A percentile compares a stretch with the other conserved stretches of the same genome.
Conservation (phyloP, 495 filamentous ascomycete genomes). For the Aspergillus bridgeri region DNA sequence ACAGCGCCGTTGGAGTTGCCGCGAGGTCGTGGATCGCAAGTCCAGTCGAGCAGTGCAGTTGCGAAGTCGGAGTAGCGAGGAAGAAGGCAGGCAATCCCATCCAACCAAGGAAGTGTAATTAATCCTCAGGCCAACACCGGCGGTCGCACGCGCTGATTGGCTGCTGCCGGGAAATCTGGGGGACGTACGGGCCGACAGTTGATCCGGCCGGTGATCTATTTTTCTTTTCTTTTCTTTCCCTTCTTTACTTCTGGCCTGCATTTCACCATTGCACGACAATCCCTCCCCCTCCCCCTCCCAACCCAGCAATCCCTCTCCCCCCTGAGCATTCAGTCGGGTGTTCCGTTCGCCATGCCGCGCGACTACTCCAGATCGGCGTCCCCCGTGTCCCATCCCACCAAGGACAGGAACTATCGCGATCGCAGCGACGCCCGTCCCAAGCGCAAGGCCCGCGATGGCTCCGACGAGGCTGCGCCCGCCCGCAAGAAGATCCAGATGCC, state of each 20-base stretch:
- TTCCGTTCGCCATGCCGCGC: conserved; percentile 9
- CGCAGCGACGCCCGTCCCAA: conserved; percentile 23
- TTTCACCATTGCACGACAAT: neutral
- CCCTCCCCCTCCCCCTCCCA: neutral
- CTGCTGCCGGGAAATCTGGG: conserved; percentile 22
- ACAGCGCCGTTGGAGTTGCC: too few relatives aligned
- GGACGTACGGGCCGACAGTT: conserved; percentile 20
- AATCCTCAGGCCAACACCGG: conserved; percentile 13
- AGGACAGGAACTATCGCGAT: conserved; percentile 17
- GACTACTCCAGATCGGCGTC: conserved; percentile 8
- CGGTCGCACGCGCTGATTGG: conserved; percentile 26
- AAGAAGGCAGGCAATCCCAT: neutral
- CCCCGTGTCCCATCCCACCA: conserved; percentile 5
- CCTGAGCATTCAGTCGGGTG: neutral
- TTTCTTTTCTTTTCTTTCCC: conserved; percentile 14
- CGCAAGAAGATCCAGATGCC: conserved; percentile 17
- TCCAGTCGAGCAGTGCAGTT: too few relatives aligned
- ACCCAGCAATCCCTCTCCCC: neutral
- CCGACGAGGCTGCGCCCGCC: conserved; percentile 23
- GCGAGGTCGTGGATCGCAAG: too few relatives aligned
- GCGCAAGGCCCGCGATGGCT: conserved; percentile 28
- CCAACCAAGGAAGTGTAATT: conserved; percentile 12
- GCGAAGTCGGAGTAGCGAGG: neutral
- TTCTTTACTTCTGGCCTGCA: neutral
- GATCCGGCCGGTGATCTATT: conserved; percentile 20